phyloP scores from a whole-genome alignment of 1,284 basidiomycete genomes.

The Leccinum colubrinum region DNA sequence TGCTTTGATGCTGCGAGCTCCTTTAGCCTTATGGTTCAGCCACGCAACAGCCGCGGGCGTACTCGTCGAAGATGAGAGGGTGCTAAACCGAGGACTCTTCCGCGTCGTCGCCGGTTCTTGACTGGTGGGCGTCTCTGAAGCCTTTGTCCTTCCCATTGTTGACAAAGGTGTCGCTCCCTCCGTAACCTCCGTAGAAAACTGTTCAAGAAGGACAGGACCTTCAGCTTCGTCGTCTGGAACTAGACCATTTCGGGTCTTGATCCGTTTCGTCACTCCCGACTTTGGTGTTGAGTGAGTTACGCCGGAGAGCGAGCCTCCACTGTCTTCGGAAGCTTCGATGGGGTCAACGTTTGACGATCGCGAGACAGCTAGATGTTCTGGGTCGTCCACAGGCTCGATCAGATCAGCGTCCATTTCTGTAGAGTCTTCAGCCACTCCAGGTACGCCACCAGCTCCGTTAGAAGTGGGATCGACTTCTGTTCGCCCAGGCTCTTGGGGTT shows the following conservation, averaged over 20 bases:
- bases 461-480: not conserved
- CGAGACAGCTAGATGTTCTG: conserved; percentile 11
- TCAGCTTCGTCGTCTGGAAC: conserved; percentile 18
- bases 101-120: conserved; percentile 13
- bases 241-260: conserved; percentile 38
- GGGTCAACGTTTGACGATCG: conserved; percentile 18
- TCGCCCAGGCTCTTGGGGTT: conserved; percentile 1
- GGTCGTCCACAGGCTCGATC: conserved; percentile 35
- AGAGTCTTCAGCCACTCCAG: not conserved
- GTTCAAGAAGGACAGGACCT: conserved; percentile 17
- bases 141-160: conserved; percentile 4
- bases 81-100: conserved; percentile 14
- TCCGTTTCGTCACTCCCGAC: conserved; percentile 33
- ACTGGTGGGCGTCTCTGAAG: not conserved
- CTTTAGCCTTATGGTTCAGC: conserved; percentile 5
- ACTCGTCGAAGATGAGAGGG: conserved; percentile 5
- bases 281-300: conserved; percentile 22
- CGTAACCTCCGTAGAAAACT: conserved; percentile 3
- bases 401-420: conserved; percentile 26
- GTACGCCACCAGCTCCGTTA: not conserved
- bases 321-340: conserved; percentile 27
- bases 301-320: not conserved
- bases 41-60: conserved; percentile 8
- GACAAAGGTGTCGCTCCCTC: conserved; percentile 4
- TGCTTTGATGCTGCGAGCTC: not conserved